Percentiles rank a stretch among this genome's conserved stretches.
These are phyloP conservation scores for Oryza longistaminata DNA, from an alignment of 176 grass and related monocot species.

Conservation along the genomic window DNA sequence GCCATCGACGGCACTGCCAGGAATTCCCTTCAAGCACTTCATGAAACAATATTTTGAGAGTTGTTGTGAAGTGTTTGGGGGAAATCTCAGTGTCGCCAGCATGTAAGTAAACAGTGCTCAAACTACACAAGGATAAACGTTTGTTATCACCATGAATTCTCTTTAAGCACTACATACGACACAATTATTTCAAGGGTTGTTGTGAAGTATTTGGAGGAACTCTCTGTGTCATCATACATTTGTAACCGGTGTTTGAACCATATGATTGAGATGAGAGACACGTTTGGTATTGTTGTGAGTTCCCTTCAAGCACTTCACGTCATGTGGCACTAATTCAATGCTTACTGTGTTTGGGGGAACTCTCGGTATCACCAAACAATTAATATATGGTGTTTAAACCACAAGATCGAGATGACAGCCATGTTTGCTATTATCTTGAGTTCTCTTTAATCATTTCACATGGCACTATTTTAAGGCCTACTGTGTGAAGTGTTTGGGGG, in stretches of 20 bases:
- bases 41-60: accelerated
- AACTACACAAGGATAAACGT: not conserved
- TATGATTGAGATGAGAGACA: not conserved
- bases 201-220: conserved; percentile 38
- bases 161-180: conserved; percentile 26
- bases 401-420: not conserved
- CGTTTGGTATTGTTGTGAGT: conserved; percentile 30
- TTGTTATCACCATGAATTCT: conserved; percentile 37
- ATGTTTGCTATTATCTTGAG: conserved; percentile 29
- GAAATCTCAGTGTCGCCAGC: too few species aligned
- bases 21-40: conserved; percentile 60
- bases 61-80: conserved; percentile 34
- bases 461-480: not conserved
- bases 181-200: not conserved
- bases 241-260: not conserved
- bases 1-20: not conserved
- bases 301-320: conserved; percentile 35
- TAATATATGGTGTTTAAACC: not conserved
- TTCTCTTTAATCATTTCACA: conserved; percentile 42
- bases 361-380: conserved; percentile 36
- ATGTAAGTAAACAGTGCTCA: too few species aligned
- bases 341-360: conserved; percentile 46
- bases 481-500: conserved; percentile 62
- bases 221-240: too few species aligned
- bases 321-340: not conserved